phyloP scores from a whole-genome alignment of 169 alveolate genomes.

The Eimeria praecox region DNA sequence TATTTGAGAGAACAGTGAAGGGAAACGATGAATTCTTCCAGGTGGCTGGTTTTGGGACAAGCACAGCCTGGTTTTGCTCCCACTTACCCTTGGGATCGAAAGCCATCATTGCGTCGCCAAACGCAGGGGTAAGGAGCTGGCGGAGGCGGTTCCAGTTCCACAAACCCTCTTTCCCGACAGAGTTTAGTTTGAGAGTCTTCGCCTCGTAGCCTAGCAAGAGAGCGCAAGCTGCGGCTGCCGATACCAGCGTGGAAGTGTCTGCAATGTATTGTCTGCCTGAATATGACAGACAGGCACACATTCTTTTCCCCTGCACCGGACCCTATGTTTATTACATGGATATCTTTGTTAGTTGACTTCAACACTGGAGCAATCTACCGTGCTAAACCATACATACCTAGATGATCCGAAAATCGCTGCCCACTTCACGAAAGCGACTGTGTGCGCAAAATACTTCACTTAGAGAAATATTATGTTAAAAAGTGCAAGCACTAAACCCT shows the following conservation, averaged over 20 bases:
- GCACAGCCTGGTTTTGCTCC: not conserved
- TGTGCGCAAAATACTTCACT: too few species aligned
- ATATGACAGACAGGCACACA: not conserved
- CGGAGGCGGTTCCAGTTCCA: slow-evolving; percentile 56
- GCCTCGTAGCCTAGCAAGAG: slow-evolving; percentile 52
- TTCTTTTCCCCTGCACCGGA: too few species aligned
- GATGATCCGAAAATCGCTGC: not conserved
- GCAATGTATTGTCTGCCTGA: slow-evolving; percentile 44
- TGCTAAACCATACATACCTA: not conserved
- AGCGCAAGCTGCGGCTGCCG: slow-evolving; percentile 57
- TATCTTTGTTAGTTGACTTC: not conserved
- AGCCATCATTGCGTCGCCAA: slow-evolving; percentile 23
- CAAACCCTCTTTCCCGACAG: not conserved
- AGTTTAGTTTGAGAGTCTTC: not conserved
- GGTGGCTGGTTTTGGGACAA: too few species aligned
- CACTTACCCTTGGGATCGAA: slow-evolving; percentile 22
- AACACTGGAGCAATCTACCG: not conserved
- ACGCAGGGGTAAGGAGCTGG: slow-evolving; percentile 6
- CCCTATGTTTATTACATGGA: not conserved
- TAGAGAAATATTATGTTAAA: too few species aligned
- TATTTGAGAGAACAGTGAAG: not conserved
- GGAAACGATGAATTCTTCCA: not conserved
- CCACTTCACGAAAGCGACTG: too few species aligned
- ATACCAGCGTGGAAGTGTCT: slow-evolving; percentile 11
- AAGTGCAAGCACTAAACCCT: too few species aligned